Conservation (phyloP, 257 asterid genomes). For the Plantago ovata region DNA sequence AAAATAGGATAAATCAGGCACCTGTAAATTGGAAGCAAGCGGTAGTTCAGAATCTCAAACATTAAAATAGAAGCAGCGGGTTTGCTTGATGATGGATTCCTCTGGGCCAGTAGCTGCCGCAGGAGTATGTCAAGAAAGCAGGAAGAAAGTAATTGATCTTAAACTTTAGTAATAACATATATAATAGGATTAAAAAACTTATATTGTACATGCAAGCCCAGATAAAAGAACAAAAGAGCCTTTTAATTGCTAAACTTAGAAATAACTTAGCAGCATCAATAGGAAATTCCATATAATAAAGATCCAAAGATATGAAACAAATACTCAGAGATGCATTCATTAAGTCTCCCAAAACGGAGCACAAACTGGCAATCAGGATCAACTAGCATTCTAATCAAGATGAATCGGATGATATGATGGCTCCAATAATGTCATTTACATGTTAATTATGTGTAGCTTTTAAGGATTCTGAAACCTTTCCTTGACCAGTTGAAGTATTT, state of each 20-base stretch:
- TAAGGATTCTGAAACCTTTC: too few relatives aligned
- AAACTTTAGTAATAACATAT: constrained; percentile 11
- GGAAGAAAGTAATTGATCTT: constrained; percentile 22
- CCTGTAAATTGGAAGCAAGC: constrained; percentile 96
- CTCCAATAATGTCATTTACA: too few relatives aligned
- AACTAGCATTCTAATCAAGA: too few relatives aligned
- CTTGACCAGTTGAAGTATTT: too few relatives aligned
- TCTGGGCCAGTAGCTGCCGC: constrained; percentile 81
- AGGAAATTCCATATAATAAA: background rate
- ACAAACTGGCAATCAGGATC: too few relatives aligned
- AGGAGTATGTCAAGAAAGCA: constrained; percentile 23
- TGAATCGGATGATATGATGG: too few relatives aligned
- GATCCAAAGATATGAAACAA: background rate
- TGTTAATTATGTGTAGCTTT: too few relatives aligned
- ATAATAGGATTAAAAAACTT: background rate
- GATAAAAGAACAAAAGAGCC: background rate
- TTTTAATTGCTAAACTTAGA: background rate
- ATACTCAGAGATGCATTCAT: background rate
- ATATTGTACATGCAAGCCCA: constrained; percentile 4
- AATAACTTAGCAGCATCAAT: constrained; percentile 9
- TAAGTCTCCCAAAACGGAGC: too few relatives aligned
- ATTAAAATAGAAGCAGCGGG: constrained; percentile 82
- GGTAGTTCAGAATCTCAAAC: constrained; percentile 91
- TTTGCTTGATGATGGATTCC: constrained; percentile 70
- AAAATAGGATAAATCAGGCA: constrained; percentile 19